These are phyloP conservation scores for Cladophialophora yegresii DNA, from an alignment of 2,329 filamentous ascomycete species.

Conservation along the genomic window DNA sequence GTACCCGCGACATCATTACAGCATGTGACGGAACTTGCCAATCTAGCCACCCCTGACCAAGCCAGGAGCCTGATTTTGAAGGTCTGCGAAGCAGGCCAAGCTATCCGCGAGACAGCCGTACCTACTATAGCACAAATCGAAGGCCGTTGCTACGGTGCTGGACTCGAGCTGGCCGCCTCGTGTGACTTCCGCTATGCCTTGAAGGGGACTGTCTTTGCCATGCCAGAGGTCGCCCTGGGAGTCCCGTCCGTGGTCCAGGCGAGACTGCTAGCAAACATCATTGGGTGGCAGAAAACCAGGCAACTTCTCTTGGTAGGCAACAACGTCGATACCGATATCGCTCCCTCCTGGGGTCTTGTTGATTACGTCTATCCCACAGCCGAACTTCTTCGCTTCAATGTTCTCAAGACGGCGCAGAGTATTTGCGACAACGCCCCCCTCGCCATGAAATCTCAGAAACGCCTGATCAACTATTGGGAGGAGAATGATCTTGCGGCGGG, in stretches of 20 bases:
- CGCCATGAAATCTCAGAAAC: slow-evolving; percentile 30
- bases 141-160: slow-evolving; percentile 15
- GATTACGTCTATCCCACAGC: slow-evolving; percentile 11
- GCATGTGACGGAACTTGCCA: slow-evolving; percentile 8
- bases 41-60: slow-evolving; percentile 34
- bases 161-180: slow-evolving; percentile 33
- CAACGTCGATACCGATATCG: slow-evolving; percentile 13
- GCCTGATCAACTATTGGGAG: slow-evolving; percentile 37
- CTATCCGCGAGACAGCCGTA: slow-evolving; percentile 12
- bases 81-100: slow-evolving; percentile 30
- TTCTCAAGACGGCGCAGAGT: not conserved
- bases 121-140: slow-evolving; percentile 18
- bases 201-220: slow-evolving; percentile 22
- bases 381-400: not conserved
- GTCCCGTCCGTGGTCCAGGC: slow-evolving; percentile 34
- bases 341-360: slow-evolving; percentile 26
- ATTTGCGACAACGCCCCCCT: slow-evolving; percentile 15
- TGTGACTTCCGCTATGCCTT: slow-evolving; percentile 34
- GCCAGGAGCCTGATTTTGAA: slow-evolving; percentile 43
- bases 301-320: slow-evolving; percentile 30
- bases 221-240: slow-evolving; percentile 33
- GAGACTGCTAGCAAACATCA: slow-evolving; percentile 32
- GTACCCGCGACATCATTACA: not conserved
- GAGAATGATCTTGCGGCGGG: slow-evolving; percentile 35
- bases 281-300: slow-evolving; percentile 34